Evolutionary conservation across 73 alveolate species (phyloP), one percentile per base, ranked within the genome.

Genomic region (Blepharisma japonicum): DNA sequence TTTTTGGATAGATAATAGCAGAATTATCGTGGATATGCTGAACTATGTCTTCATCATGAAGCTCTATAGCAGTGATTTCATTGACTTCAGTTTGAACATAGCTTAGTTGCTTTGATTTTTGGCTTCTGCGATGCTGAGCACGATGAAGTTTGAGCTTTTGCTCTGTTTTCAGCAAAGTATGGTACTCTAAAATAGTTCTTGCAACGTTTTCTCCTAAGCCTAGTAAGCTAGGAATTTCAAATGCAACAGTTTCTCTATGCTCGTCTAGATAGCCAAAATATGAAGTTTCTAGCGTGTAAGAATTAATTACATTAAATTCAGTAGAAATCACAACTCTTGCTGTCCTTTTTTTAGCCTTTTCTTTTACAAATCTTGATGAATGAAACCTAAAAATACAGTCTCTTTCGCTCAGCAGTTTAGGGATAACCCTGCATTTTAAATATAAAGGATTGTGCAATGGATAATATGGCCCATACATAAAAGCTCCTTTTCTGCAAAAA

Each of bases 251-350:
- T 14, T 61, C 74, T 20, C 74, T n/a, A 2, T 61, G 47, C 23
- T 61, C 47, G 74, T 61, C 23, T 20, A 61, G 95, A 46, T 94
- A 94, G 21, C 98, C 98, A 78, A 94, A 92, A 80, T 90, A 90
- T 6, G 97, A 90, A 32, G 92, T 83, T 83, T 92, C 98, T 21
- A 92, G 67, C 0, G 98, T 93, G 72, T 67, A 93, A 32, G 92
- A 76, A 61, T 93, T 93, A 20, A 89, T 89, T 18, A 93, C 85
- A 18, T 88, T 87, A n/a, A 92, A 55, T 68, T 93, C 98, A 83
- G 81, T 90, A 96, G 97, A 91, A 81, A 88, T 80, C 7, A 91
- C 97, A 72, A 93, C 93, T 85, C 98, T 83, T 27, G 96, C 98
- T n/a, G 98, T 90, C 7, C 96, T 83, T 76, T 93, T 96, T 77